Percentiles rank a stretch among this genome's conserved stretches.
Conservation (phyloP, 208 protist species). For the Crithidia expoeki region DNA sequence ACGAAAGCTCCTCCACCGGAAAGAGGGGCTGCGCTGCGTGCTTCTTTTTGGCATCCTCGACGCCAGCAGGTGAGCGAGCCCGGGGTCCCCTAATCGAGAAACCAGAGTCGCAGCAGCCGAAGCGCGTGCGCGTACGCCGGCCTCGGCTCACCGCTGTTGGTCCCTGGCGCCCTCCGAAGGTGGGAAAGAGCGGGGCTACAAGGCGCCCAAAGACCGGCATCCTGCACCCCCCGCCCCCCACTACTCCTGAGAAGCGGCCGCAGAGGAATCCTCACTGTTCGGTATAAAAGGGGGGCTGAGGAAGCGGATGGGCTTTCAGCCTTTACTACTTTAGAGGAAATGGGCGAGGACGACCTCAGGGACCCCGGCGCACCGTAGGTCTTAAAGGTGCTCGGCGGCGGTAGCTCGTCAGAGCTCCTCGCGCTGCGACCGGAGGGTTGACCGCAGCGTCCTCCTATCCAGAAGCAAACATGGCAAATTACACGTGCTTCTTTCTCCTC, state of each 20-base stretch:
- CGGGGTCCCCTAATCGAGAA: too few species aligned
- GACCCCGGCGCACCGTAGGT: too few species aligned
- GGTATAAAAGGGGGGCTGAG: slow-evolving; percentile 7
- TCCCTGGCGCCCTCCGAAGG: not conserved
- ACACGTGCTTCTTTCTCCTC: too few species aligned
- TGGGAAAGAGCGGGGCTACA: slow-evolving; percentile 1
- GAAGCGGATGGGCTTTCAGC: slow-evolving; percentile 2
- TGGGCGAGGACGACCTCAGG: slow-evolving; percentile 9
- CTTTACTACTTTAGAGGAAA: slow-evolving; percentile 10
- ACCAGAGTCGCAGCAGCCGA: slow-evolving; percentile 2
- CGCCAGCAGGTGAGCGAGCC: slow-evolving; percentile 4
- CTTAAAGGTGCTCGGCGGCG: too few species aligned
- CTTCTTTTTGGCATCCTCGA: too few species aligned
- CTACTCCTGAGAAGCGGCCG: not conserved
- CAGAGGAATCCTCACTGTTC: too few species aligned
- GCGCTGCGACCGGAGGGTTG: too few species aligned
- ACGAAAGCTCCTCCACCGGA: too few species aligned
- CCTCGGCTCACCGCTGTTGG: slow-evolving; percentile 3
- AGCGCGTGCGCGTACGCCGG: slow-evolving; percentile 3
- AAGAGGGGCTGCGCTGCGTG: too few species aligned
- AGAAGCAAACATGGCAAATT: too few species aligned
- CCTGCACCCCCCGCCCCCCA: not conserved
- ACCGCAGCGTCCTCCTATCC: too few species aligned
- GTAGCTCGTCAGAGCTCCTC: too few species aligned
- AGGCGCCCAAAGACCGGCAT: not conserved